Conservation (phyloP, 1,139 yeast genomes). For the Yamadazyma conglobata region DNA sequence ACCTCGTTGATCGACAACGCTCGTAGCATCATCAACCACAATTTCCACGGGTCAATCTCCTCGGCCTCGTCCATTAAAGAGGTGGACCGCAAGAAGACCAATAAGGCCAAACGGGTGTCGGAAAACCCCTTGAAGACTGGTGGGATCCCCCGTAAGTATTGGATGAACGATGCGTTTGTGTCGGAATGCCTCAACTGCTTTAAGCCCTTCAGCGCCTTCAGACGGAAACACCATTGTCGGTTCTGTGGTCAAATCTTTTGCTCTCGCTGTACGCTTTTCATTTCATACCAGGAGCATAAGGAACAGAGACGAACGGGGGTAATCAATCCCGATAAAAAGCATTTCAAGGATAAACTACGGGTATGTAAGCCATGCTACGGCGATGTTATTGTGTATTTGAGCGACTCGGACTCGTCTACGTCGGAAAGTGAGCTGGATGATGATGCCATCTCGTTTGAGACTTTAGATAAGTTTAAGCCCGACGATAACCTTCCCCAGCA, state of each 20-base stretch:
- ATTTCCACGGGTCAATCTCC: conserved; percentile 23
- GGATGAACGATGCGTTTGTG: conserved; percentile 92
- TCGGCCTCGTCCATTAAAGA: conserved; percentile 30
- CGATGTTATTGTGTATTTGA: conserved; percentile 60
- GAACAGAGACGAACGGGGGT: conserved; percentile 29
- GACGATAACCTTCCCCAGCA: conserved; percentile 24
- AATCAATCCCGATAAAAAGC: conserved; percentile 18
- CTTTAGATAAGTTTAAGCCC: conserved; percentile 13
- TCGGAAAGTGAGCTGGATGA: conserved; percentile 18
- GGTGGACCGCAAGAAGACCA: conserved; percentile 16
- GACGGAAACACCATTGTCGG: conserved; percentile 92
- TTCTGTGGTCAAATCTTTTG: conserved; percentile 96
- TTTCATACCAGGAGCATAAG: conserved; percentile 69
- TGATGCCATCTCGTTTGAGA: conserved; percentile 18
- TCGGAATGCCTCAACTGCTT: conserved; percentile 79
- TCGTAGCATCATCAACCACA: conserved; percentile 30
- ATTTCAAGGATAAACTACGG: conserved; percentile 64
- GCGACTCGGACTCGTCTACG: conserved; percentile 55
- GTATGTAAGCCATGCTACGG: conserved; percentile 78
- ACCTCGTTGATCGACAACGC: conserved; percentile 39
- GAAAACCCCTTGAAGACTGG: conserved; percentile 48
- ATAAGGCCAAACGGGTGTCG: conserved; percentile 34
- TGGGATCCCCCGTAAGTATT: conserved; percentile 64
- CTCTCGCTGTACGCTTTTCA: conserved; percentile 74
- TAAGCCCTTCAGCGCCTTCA: conserved; percentile 67